Conservation (phyloP, 345 rosid species). For the Tarenaya hassleriana region DNA sequence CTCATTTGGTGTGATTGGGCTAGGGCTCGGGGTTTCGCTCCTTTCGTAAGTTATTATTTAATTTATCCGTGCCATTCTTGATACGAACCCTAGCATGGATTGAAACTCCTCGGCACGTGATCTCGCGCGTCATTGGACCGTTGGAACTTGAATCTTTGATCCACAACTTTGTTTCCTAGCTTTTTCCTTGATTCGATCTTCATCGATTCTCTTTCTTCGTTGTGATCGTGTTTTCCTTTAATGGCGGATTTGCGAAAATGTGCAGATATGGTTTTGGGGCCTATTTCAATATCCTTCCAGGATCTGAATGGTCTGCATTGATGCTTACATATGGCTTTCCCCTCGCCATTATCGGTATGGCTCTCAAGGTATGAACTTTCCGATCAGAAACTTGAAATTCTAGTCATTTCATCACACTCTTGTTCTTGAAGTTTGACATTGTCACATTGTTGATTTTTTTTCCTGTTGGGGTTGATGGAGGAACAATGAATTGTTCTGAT, state of each 20-base stretch:
- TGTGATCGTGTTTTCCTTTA: slow-evolving; percentile 10
- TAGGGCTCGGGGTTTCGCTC: slow-evolving; percentile 70
- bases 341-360: slow-evolving; percentile 96
- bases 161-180: not conserved
- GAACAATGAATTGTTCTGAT: not conserved
- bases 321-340: slow-evolving; percentile 98
- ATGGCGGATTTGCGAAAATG: slow-evolving; percentile 7
- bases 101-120: no score
- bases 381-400: not conserved
- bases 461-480: not conserved
- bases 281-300: slow-evolving; percentile 84
- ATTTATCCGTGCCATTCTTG: no score
- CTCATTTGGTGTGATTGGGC: slow-evolving; percentile 86
- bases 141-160: no score
- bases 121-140: no score
- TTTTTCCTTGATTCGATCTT: no score
- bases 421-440: no score
- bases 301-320: slow-evolving; percentile 95
- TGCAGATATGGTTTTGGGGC: slow-evolving; percentile 93
- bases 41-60: slow-evolving; percentile 79
- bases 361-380: slow-evolving; percentile 67
- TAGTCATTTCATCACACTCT: not conserved
- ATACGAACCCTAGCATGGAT: no score
- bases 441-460: not conserved
- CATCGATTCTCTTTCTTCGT: no score